These are phyloP conservation scores for Aspergillus fijiensis DNA, from an alignment of 2,329 filamentous ascomycete genomes.

Conservation along the genomic window DNA sequence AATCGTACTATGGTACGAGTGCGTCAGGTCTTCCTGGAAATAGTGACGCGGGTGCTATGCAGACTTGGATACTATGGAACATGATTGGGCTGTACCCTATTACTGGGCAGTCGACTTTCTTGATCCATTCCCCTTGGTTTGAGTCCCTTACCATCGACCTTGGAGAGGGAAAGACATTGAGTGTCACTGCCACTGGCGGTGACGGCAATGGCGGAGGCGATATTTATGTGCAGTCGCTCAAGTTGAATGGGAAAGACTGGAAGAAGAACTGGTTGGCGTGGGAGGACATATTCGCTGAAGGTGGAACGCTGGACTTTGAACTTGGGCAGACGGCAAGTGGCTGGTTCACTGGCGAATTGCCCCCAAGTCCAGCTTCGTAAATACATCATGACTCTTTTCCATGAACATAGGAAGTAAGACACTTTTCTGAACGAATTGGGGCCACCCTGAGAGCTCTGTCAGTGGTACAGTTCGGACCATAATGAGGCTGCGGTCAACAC, in stretches of 20 bases:
- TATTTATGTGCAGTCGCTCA: slow-evolving; percentile 64
- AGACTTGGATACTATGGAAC: slow-evolving; percentile 67
- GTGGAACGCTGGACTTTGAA: slow-evolving; percentile 64
- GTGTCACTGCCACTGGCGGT: slow-evolving; percentile 55
- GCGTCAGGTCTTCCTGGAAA: slow-evolving; percentile 65
- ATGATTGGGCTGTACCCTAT: slow-evolving; percentile 69
- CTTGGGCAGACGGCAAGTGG: slow-evolving; percentile 54
- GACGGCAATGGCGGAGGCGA: slow-evolving; percentile 44
- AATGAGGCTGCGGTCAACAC: not conserved
- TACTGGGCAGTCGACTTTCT: slow-evolving; percentile 66
- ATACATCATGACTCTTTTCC: not conserved
- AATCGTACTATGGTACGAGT: slow-evolving; percentile 58
- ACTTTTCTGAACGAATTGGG: not conserved
- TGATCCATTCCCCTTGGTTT: slow-evolving; percentile 66
- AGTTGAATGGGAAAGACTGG: slow-evolving; percentile 65
- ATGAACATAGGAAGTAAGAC: not conserved
- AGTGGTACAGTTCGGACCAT: not conserved
- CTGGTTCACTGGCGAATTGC: slow-evolving; percentile 61
- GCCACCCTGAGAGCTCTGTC: not conserved
- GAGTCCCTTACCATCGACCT: slow-evolving; percentile 59
- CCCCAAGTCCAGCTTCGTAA: slow-evolving; percentile 58
- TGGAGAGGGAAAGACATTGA: slow-evolving; percentile 54
- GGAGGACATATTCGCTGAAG: slow-evolving; percentile 64
- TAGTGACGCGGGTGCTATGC: slow-evolving; percentile 71
- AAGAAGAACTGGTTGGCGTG: slow-evolving; percentile 64